Evolutionary conservation across 176 grass and related monocot genomes (phyloP), one percentile per base, ranked within the genome.

Genomic region (Hsuehochloa calcarea): DNA sequence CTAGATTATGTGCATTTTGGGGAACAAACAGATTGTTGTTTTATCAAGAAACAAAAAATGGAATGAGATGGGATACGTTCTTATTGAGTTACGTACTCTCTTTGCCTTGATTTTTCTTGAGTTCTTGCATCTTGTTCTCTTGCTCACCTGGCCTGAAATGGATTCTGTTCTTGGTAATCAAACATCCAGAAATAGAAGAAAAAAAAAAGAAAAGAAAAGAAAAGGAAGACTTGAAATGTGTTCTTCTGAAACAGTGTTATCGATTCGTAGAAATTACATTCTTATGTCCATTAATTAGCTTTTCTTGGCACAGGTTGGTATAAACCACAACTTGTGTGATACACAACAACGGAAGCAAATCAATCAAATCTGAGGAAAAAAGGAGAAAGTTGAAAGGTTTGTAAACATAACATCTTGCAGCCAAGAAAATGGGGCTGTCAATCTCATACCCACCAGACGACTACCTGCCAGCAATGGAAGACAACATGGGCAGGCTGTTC

Each of bases 371-470:
- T 8, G 50, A 49, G 59, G 60, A 72, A 65, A 87, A 87, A 44
- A 41, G 26, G 61, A 51, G 34, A 56, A 22, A 37, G 22, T 58
- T 17, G 45, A 86, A 64, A 87, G 77, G 68, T 45, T 61, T 70
- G 65, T 47, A 49, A 70, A 44, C 58, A 74, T 61, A 47, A 68
- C 74, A 85, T 65, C 59, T 81, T 81, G 39, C 13, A 43, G 43
- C 71, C 41, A 58, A 38, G 31, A 38, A 87, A 68, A 93, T 93
- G 91, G 91, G 88, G 61, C 68, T 93, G 75, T 87, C 88, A 39
- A 78, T 93, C 68, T 93, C 91, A 12, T 90, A 90, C 75, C 73
- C 87, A 77, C 78, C 91, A 54, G 87, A 90, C 13, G 68, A 87
- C 77, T 74, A 86, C 80, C 78, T 79, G 60, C 88, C 84, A 84